phyloP scores from a whole-genome alignment of 2,329 filamentous ascomycete genomes.

The Amesomyces nigricolor region DNA sequence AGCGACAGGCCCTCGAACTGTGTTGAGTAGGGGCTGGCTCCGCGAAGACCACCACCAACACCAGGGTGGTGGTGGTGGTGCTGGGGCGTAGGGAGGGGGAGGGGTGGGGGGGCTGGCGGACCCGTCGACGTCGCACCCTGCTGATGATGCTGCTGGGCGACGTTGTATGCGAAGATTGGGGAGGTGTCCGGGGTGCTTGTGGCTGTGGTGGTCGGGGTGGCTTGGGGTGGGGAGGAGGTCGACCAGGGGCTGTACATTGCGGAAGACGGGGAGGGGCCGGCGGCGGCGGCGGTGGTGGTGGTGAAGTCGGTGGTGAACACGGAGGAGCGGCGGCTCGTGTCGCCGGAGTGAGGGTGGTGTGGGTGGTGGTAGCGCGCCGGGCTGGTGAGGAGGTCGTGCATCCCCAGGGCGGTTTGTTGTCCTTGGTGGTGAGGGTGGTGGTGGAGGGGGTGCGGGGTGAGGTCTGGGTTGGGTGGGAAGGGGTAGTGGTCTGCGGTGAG shows the following conservation, averaged over 20 bases:
- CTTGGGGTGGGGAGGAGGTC: conserved; percentile 33
- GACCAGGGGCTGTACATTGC: conserved; percentile 15
- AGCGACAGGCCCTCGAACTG: not conserved
- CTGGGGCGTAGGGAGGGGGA: too few relatives aligned
- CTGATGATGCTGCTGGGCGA: not conserved
- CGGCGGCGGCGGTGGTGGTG: not conserved
- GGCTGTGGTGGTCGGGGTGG: conserved; percentile 33
- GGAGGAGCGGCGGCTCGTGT: conserved; percentile 40
- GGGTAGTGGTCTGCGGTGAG: conserved; percentile 38
- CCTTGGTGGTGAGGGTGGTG: conserved; percentile 31
- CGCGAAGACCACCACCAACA: too few relatives aligned
- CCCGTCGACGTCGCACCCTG: too few relatives aligned
- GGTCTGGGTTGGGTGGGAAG: conserved; percentile 35
- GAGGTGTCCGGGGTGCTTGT: conserved; percentile 30
- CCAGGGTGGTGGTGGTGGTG: too few relatives aligned
- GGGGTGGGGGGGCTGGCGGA: too few relatives aligned
- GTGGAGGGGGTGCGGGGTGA: conserved; percentile 31
- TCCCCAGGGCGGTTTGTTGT: conserved; percentile 29
- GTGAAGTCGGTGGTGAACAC: conserved; percentile 43
- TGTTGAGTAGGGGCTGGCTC: too few relatives aligned
- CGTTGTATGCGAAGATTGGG: not conserved
- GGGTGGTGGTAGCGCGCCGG: conserved; percentile 30
- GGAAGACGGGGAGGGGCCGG: conserved; percentile 32
- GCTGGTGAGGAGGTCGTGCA: conserved; percentile 42
- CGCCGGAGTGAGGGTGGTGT: conserved; percentile 33